Percentiles rank a stretch among this genome's conserved stretches.
Evolutionary conservation across 2,329 filamentous ascomycete genomes (phyloP).

Genomic region (Colletotrichum gloeosporioides): DNA sequence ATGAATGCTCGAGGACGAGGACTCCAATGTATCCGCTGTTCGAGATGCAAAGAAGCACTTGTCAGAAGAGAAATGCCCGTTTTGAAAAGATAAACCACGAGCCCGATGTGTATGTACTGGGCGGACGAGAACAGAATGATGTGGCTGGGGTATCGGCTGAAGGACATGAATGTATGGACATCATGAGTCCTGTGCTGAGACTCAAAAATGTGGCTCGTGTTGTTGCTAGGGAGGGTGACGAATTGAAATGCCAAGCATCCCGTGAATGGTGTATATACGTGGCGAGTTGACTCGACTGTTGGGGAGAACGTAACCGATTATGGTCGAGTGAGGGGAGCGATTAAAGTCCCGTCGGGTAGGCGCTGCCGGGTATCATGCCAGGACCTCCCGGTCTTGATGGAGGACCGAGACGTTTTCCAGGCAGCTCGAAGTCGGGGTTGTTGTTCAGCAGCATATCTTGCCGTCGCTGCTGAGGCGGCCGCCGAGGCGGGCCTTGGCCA

Average conservation of each 20-base stretch:
- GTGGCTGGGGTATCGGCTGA: conserved; percentile 17
- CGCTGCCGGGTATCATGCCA: conserved; percentile 58
- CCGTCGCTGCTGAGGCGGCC: conserved; percentile 53
- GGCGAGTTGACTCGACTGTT: conserved; percentile 11
- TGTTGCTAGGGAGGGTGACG: conserved; percentile 12
- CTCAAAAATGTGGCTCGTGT: conserved; percentile 17
- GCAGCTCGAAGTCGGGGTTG: conserved; percentile 87
- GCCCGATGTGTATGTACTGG: conserved; percentile 20
- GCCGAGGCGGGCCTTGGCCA: conserved; percentile 47
- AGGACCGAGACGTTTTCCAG: conserved; percentile 42
- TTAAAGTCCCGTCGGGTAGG: conserved; percentile 50
- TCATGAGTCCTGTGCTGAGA: conserved; percentile 16
- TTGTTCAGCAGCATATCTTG: conserved; percentile 77
- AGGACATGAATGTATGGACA: conserved; percentile 16
- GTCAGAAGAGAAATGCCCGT: conserved; percentile 13
- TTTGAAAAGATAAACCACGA: conserved; percentile 9
- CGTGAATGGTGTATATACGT: conserved; percentile 11
- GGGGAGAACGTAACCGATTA: conserved; percentile 6
- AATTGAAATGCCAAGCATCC: conserved; percentile 18
- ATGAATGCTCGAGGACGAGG: background rate
- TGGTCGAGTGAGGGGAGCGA: conserved; percentile 14
- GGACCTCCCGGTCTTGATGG: conserved; percentile 32
- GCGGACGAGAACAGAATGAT: conserved; percentile 12
- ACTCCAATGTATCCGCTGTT: conserved; percentile 11
- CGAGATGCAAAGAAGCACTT: conserved; percentile 8